Percentiles rank a stretch among this genome's conserved stretches.
These are phyloP conservation scores for Periconia digitata DNA, from an alignment of 2,329 filamentous ascomycete genomes.

Conservation along the genomic window DNA sequence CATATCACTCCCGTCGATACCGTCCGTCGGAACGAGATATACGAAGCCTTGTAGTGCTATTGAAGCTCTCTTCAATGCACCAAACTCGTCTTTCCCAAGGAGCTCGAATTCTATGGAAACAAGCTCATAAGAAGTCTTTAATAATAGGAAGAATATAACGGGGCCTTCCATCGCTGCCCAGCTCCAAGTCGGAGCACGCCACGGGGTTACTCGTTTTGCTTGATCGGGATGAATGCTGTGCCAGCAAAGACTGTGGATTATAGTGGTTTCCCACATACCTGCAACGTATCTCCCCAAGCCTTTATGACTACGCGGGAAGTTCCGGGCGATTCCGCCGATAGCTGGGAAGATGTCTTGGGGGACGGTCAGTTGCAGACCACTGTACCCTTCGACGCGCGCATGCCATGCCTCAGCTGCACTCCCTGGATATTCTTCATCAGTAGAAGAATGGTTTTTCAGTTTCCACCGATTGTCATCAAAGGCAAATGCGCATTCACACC, in stretches of 20 bases:
- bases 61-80: not conserved
- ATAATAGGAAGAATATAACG: not conserved
- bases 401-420: not conserved
- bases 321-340: not conserved
- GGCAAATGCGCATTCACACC: not conserved
- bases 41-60: not conserved
- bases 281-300: not conserved
- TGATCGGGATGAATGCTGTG: not conserved
- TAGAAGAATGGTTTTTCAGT: not conserved
- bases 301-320: not conserved
- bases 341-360: not conserved
- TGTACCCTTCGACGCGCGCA: not conserved
- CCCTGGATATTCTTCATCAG: not conserved
- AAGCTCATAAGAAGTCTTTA: not conserved
- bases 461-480: not conserved
- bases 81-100: not conserved
- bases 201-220: not conserved
- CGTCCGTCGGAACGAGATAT: not conserved
- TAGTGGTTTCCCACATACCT: not conserved
- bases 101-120: not conserved
- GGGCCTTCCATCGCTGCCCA: not conserved
- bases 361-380: not conserved
- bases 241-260: not conserved
- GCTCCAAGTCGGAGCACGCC: not conserved
- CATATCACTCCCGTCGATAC: not conserved